Base-by-base conservation (phyloP, 495 filamentous ascomycete species). In the Talaromyces ruber region DNA sequence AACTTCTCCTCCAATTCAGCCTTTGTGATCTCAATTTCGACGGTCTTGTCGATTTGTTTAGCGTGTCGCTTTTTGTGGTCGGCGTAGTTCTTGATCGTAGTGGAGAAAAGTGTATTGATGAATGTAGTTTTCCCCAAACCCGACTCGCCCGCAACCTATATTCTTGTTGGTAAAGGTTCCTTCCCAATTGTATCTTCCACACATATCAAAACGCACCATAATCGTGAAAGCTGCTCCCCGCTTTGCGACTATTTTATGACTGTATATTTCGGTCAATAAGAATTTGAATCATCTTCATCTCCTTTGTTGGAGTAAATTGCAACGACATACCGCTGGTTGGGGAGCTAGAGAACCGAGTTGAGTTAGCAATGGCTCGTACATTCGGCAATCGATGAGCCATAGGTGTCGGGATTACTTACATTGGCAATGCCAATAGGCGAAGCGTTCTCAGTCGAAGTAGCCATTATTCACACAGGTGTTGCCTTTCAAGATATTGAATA, bases 51-150 rank as follows among this genome's bases (percentile, higher is more conserved):
- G 60, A 97, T 83, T 79, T 98, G 94, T 85, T 98, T 98, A 78
- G 92, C 90, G 78, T 98, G 94, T 67, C 94, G 90, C 75, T 91
- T 89, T 81, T 94, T 92, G 84, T 98, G 94, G 74, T 98, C 94
- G 80, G 94, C 93, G 74, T 98, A 98, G 84, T 98, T 98, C 83
- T 98, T 98, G 84, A 98, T 98, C 68, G 94, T 98, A 63, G 94
- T 98, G 56, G 94, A 98, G 81, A 98, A 98, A 34, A 98, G 85
- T 58, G 94, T 98, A 86, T 98, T 98, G 86, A 98, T 97, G 80
- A 98, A 98, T 64, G 94, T 98, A 16, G 94, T 98, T 85, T 98
- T 98, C 79, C 94, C 94, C 67, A 98, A 78, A 65, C 94, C 94
- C 67, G 95, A 98, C 82, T 98, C 94, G 76, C 94, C 94, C 81